Conservation (phyloP, 352 stramenopile species). For the Globisporangium camurandrum region DNA sequence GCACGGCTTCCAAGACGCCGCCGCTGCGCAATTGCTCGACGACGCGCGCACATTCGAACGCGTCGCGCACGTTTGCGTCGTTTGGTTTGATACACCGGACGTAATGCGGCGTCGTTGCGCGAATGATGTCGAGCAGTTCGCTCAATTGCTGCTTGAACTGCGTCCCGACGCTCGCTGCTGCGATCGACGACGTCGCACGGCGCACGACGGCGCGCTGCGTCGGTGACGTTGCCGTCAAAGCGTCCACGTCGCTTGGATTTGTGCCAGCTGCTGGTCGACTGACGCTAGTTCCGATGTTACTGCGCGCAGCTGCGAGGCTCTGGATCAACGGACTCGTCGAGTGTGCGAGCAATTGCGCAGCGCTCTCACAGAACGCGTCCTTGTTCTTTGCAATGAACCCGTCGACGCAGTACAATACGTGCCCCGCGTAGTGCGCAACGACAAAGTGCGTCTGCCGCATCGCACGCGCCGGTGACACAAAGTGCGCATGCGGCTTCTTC, state of each 20-base stretch:
- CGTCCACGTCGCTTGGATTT: background rate
- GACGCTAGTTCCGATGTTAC: no score
- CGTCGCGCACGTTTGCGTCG: conserved; percentile 59
- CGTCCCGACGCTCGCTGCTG: conserved; percentile 67
- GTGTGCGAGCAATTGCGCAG: conserved; percentile 37
- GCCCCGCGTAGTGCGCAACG: conserved; percentile 81
- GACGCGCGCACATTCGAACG: conserved; percentile 73
- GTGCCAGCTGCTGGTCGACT: background rate
- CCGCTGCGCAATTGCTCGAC: conserved; percentile 82
- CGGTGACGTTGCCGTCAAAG: conserved; percentile 3
- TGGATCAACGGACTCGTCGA: conserved; percentile 62
- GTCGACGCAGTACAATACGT: conserved; percentile 69
- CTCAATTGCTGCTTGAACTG: conserved; percentile 94
- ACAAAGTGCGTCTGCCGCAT: conserved; percentile 70
- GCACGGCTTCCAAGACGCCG: conserved; percentile 84
- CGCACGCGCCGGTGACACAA: conserved; percentile 32
- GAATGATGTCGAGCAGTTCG: conserved; percentile 91
- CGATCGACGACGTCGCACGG: conserved; percentile 51
- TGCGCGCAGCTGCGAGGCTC: conserved; percentile 21
- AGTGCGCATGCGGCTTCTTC: conserved; percentile 46
- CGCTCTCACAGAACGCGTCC: conserved; percentile 78
- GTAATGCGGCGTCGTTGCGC: conserved; percentile 94
- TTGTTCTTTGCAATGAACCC: conserved; percentile 90
- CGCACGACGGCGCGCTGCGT: conserved; percentile 18
- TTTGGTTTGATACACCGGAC: conserved; percentile 99